phyloP scores from a whole-genome alignment of 192 early-diverging fungal genomes.

The Backusella tarrabulga region DNA sequence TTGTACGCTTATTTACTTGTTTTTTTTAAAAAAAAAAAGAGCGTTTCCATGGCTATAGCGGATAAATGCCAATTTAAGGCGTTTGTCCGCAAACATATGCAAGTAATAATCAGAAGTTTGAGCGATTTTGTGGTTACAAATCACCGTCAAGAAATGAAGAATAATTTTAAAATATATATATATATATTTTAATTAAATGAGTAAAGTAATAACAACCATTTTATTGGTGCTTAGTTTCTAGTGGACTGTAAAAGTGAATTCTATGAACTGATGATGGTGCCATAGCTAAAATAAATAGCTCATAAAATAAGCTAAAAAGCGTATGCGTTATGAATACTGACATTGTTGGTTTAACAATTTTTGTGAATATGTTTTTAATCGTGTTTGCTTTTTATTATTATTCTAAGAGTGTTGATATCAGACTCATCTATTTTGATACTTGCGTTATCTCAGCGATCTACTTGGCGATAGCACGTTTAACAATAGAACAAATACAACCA shows the following conservation, averaged over 20 bases:
- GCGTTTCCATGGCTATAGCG: too few species aligned
- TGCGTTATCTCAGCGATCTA: background rate
- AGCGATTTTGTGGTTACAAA: background rate
- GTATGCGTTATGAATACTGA: background rate
- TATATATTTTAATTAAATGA: too few species aligned
- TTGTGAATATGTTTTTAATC: background rate
- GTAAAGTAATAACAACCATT: background rate
- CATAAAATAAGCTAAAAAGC: too few species aligned
- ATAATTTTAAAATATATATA: background rate
- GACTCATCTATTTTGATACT: background rate
- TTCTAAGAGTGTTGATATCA: background rate
- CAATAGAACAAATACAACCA: background rate
- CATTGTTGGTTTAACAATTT: background rate
- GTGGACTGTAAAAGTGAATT: background rate
- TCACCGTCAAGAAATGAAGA: background rate
- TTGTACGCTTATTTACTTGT: too few species aligned
- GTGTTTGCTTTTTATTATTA: background rate
- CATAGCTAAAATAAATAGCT: background rate
- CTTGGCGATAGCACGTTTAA: background rate
- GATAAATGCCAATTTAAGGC: too few species aligned
- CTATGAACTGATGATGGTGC: background rate
- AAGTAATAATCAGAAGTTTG: background rate
- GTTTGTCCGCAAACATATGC: too few species aligned
- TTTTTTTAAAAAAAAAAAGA: too few species aligned
- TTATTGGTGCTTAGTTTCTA: background rate